Evolutionary conservation across 345 rosid species (phyloP), one percentile per base, ranked within the genome.

Genomic region (Salix exigua): DNA sequence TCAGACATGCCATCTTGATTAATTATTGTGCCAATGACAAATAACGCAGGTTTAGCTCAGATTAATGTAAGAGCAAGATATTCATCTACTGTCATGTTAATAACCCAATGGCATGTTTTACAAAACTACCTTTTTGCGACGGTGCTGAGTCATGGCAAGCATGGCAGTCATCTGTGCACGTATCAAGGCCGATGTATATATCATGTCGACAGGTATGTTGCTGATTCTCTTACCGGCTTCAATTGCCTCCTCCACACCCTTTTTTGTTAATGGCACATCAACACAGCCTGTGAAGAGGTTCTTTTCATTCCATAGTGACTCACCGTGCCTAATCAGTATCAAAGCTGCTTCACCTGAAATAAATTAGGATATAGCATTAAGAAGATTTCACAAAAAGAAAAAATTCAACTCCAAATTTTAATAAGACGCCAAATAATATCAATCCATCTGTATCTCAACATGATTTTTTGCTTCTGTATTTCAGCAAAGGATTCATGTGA

Each of bases 151-250:
- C 97, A 96, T 96, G 37, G 99, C 99, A 81, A 93, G 97, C 98
- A 93, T 91, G 5, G 98, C 99, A 3, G 99, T 96, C 98, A 93
- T 96, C 79, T 96, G 98, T 12, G 99, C 98, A 81, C 97, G 98
- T 76, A 96, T 94, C 46, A 96, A 81, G 53, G 98, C 87, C 0
- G 98, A 96, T 5, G 99, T 94, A 66, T 84, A 96, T 78, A 96
- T 96, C 90, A 89, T 84, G 89, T 96, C 98, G 2, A 96, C 87
- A 60, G 99, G 99, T 78, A 96, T 96, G 83, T 87, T 93, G 79
- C 99, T 89, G 74, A 96, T 94, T 84, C 96, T 87, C 87, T 88
- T 92, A 74, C 99, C 99, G 19, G 99, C 99, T 86, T 96, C 97
- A 87, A 92, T 89, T 75, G 99, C 99, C 87, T 96, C 98, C 73